Base-by-base conservation (phyloP, 1,139 yeast species). In the Lodderomyces margitis region DNA sequence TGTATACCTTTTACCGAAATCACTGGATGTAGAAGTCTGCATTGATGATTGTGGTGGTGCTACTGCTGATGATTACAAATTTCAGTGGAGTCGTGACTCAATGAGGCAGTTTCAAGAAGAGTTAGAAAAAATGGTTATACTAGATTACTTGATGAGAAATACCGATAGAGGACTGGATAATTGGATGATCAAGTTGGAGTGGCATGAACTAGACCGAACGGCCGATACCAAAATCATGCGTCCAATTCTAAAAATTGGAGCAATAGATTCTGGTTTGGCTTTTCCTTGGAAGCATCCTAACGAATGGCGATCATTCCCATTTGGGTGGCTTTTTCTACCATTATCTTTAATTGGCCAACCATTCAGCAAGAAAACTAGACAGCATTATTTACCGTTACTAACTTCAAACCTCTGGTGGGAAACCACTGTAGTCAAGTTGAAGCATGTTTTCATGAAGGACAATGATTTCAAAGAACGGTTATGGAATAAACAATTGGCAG, bases 251-350 rank as follows among this genome's bases (percentile, higher is more conserved):
- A 70, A 65, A 40, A 68, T 84, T 16, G 89, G 88, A 2, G 92
- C 92, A 0, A 84, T 84, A 39, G 92, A 84, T 54, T 82, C 87
- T 3, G 91, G 91, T 0, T 65, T 84, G 23, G 75, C 91, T 0
- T 83, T 82, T 52, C 92, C 92, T 4, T 84, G 91, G 91, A 84
- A 84, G 52, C 87, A 83, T 50, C 92, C 92, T 0, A 87, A 84
- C 57, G 89, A 83, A 54, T 83, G 91, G 89, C 63, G 92, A 42
- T 81, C 87, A 1, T 84, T 82, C 51, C 92, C 92, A 0, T 84
- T 77, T 61, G 92, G 92, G 0, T 84, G 92, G 92, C 61, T 84
- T 21, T 83, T 81, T 50, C 59, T 84, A 32, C 92, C 92, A 0
- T 58, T 77, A 15, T 68, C 78, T 7, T 57, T 84, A 3, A 80